A percentile compares a stretch with the other conserved stretches of the same genome.
phyloP scores from a whole-genome alignment of 257 asterid species.

The Solanum phureja region DNA sequence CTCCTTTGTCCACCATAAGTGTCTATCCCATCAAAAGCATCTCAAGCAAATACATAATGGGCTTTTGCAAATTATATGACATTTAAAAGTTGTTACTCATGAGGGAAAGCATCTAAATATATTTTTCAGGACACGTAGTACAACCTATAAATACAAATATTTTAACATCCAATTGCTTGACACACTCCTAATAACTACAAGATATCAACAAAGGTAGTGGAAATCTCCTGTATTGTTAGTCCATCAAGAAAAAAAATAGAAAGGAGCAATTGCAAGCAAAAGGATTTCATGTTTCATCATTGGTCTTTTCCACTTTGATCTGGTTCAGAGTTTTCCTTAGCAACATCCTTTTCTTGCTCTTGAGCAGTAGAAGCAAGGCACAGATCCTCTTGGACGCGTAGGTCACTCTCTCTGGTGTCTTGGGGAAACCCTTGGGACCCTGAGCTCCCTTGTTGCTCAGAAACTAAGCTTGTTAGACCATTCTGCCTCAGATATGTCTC shows the following conservation, averaged over 20 bases:
- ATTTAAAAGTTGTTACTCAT: neutral
- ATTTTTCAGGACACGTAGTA: neutral
- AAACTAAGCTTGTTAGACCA: conserved; percentile 73
- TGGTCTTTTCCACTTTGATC: conserved; percentile 14
- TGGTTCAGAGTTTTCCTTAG: conserved; percentile 20
- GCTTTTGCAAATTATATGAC: neutral
- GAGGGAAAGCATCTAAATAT: neutral
- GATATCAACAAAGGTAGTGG: neutral
- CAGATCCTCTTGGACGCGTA: conserved; percentile 23
- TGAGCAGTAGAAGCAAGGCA: conserved; percentile 16
- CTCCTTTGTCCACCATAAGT: neutral
- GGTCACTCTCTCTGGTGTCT: conserved; percentile 20
- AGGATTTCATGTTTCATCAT: neutral
- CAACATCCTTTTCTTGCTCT: conserved; percentile 31
- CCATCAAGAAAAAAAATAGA: neutral
- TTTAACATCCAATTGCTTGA: neutral
- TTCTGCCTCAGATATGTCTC: conserved; percentile 71
- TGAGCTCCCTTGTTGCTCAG: conserved; percentile 41
- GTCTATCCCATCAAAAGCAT: neutral
- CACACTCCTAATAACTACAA: neutral
- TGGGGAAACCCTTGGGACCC: conserved; percentile 17
- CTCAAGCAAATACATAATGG: neutral
- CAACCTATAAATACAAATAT: neutral
- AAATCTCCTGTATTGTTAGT: neutral
- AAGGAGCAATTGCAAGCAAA: neutral